Evolutionary conservation across 2,329 filamentous ascomycete genomes (phyloP).

Genomic region (Torrubiella hemipterigena): DNA sequence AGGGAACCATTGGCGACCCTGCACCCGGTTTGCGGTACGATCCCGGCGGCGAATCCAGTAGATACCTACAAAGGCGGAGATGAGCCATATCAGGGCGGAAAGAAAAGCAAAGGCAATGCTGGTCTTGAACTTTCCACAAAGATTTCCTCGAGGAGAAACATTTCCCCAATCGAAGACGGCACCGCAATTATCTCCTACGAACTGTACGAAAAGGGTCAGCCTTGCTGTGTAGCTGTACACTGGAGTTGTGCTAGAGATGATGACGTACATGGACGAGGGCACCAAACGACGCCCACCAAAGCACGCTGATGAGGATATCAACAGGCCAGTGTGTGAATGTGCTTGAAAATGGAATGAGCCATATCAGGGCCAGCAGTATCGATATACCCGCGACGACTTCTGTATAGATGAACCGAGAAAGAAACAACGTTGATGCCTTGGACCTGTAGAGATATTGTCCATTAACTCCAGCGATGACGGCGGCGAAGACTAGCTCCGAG

Average conservation of each 20-base stretch:
- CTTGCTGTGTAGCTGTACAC: too few relatives aligned
- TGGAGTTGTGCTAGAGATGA: neutral
- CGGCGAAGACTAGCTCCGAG: slow-evolving; percentile 54
- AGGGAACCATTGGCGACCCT: slow-evolving; percentile 16
- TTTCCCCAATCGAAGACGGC: slow-evolving; percentile 47
- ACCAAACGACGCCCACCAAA: slow-evolving; percentile 61
- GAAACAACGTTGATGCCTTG: slow-evolving; percentile 35
- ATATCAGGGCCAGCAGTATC: slow-evolving; percentile 57
- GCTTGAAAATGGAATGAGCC: slow-evolving; percentile 58
- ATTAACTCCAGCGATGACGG: slow-evolving; percentile 59
- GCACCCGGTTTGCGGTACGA: too few relatives aligned
- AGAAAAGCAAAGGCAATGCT: slow-evolving; percentile 61
- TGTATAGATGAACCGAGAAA: slow-evolving; percentile 61
- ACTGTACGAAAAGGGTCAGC: too few relatives aligned
- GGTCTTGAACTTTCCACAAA: slow-evolving; percentile 59
- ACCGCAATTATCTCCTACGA: slow-evolving; percentile 38
- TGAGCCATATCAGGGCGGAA: slow-evolving; percentile 59
- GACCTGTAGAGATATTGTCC: slow-evolving; percentile 50
- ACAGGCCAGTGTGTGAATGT: slow-evolving; percentile 60
- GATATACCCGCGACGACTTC: slow-evolving; percentile 58
- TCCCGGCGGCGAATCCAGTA: slow-evolving; percentile 36
- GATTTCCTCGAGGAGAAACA: slow-evolving; percentile 32
- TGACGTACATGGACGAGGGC: slow-evolving; percentile 47
- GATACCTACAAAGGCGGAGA: slow-evolving; percentile 45
- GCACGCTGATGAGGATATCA: slow-evolving; percentile 55